phyloP scores from a whole-genome alignment of 805 yeast genomes.

The Saturnispora zaruensis region DNA sequence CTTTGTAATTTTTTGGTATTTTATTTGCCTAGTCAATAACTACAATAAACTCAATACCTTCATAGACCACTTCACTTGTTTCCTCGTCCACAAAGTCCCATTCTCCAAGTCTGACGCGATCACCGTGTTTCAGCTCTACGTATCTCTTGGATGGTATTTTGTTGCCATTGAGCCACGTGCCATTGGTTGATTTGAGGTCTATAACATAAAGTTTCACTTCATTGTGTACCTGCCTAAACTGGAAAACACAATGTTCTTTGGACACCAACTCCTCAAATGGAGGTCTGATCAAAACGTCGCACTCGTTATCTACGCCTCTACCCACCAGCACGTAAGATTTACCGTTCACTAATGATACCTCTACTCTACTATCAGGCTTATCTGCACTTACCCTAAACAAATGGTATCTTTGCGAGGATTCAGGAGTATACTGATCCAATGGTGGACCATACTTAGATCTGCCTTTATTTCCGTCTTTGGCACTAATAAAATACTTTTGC shows the following conservation, averaged over 20 bases:
- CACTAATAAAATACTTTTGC: conserved; percentile 1
- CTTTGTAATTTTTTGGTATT: neutral
- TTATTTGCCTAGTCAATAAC: conserved; percentile 9
- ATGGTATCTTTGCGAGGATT: conserved; percentile 15
- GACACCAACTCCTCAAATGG: conserved; percentile 20
- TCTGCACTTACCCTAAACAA: conserved; percentile 7
- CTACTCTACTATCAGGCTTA: conserved; percentile 8
- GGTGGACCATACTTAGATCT: conserved; percentile 17
- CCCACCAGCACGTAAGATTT: conserved; percentile 25
- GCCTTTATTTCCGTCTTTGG: neutral
- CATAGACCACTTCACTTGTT: neutral
- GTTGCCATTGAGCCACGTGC: conserved; percentile 24
- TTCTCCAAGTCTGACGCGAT: conserved; percentile 23
- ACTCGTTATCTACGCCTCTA: conserved; percentile 17
- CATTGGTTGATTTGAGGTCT: conserved; percentile 25
- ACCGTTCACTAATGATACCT: conserved; percentile 17
- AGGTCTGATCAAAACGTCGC: conserved; percentile 8
- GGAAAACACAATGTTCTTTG: conserved; percentile 25
- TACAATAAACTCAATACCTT: conserved; percentile 19
- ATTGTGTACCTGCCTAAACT: conserved; percentile 16
- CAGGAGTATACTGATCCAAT: conserved; percentile 15
- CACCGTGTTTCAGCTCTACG: conserved; percentile 22
- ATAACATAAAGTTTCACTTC: conserved; percentile 17
- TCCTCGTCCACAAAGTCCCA: conserved; percentile 6
- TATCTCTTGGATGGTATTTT: conserved; percentile 22